Evolutionary conservation across 2,329 filamentous ascomycete genomes (phyloP), one percentile per base, ranked within the genome.

Genomic region (Colletotrichum sidae): DNA sequence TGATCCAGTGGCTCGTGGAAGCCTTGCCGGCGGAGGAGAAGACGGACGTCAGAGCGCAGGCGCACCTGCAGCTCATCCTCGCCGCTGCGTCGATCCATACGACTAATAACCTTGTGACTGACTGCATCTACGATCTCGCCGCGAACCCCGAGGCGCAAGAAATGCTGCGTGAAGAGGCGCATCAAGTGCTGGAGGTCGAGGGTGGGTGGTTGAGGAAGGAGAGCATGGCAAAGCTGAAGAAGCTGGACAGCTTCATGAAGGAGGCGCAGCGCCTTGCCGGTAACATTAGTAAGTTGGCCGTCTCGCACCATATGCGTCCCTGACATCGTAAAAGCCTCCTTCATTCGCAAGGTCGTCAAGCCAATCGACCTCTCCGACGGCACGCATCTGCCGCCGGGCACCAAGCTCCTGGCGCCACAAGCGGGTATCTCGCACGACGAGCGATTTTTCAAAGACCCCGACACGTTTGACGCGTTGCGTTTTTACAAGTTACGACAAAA

Each of bases 41-140:
- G 69, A 70, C 68, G 10, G 77, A 82, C 57, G 70, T 77, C 38
- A 72, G 74, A 38, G 75, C 73, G 0, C 80, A 82, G 65, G 76
- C 80, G 2, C 75, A 81, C 65, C 69, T 83, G 37, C 80, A 83
- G 68, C 75, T 84, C n/a, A 75, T 83, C 38, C 68, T 83, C 9
- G 77, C 78, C 15, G 78, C 81, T 6, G 80, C 80, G 2, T 77
- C 80, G 6, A 82, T 83, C 15, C 81, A 83, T 62, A 81, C 80
- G 2, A 83, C 80, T 0, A 81, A 79, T 64, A 78, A 79, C 15
- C 69, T 81, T 3, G 69, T 84, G 3, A 82, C 80, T 33, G 82
- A 86, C 67, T 79, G 82, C 60, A 75, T 87, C 56, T 84, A 80
- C 59, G 84, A 87, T 65, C 74, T 87, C 12, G 79, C 80, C 3